Base-by-base conservation (phyloP, 768 basidiomycete genomes). In the Lenzites betulinus region DNA sequence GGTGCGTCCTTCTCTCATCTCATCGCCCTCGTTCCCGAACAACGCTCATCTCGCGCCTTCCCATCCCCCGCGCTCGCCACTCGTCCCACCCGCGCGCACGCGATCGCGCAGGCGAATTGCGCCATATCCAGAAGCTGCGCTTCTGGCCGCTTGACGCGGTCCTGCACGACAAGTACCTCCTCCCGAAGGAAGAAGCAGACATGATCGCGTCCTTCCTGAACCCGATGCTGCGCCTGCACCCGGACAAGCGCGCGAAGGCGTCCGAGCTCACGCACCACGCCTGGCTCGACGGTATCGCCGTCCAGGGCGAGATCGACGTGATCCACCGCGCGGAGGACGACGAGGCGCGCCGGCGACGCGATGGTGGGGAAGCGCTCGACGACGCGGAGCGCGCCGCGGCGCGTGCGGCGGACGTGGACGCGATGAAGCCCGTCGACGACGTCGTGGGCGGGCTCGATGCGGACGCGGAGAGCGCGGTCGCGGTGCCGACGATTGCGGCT, bases 131-230 rank as follows among this genome's bases (percentile, higher is more conserved):
- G 73, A 95, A 96, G 73, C 81, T 98, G 39, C 89, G 95, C 15
- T 96, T 84, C 74, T 98, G 93, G 93, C 92, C 92, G 5, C 81
- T 95, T 26, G 83, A 85, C 0, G 75, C 85, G 11, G 92, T 95
- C 22, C 75, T 94, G 58, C 87, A 91, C 68, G 95, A 99, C 80
- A 98, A 99, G 77, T 98, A 98, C 76, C 84, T 97, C 57, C 93
- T 99, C 70, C 87, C 93, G 1, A 82, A 84, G 51, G 75, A 81
- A 5, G 94, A 95, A 52, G 92, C 96, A 1, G 90, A 92, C 43
- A 78, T 83, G 39, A 87, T 98, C 62, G 82, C 88, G 2, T 81
- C 84, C 1, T 95, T 97, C 81, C 78, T 96, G 15, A 80, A 79
- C 13, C 95, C 95, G 3, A 97, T 98, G 96, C 80, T 99, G 9